Evolutionary conservation across 768 basidiomycete species (phyloP).

Genomic region (Boletellus emodensis): DNA sequence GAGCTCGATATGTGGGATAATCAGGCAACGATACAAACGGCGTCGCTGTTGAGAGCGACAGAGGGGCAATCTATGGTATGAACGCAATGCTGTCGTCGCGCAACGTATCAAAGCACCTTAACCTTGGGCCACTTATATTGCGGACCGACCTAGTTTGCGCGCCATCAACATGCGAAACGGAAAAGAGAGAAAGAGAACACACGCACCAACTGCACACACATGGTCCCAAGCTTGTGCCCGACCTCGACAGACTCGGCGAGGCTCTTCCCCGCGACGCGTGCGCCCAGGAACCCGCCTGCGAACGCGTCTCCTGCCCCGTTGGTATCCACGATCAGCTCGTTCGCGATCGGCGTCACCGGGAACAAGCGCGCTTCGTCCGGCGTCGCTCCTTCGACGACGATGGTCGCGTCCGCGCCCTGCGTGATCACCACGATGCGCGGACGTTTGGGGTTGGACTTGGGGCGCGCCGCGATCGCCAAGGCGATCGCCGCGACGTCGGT

Average conservation of each 20-base stretch:
- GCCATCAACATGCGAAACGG: not conserved
- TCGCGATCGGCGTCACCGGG: constrained; percentile 53
- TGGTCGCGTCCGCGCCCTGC: constrained; percentile 77
- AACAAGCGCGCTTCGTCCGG: constrained; percentile 49
- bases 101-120: constrained; percentile 33
- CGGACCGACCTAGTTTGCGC: constrained; percentile 44
- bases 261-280: constrained; percentile 70
- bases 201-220: constrained; percentile 77
- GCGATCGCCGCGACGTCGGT: constrained; percentile 70
- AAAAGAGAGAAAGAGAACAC: not conserved
- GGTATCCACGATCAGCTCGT: constrained; percentile 83
- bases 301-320: constrained; percentile 99
- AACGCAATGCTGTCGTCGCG: not conserved
- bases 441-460: constrained; percentile 72
- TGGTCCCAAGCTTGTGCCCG: constrained; percentile 82
- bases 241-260: constrained; percentile 74
- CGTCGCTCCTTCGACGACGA: constrained; percentile 62
- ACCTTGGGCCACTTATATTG: constrained; percentile 58
- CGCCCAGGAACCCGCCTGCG: constrained; percentile 93
- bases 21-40: constrained; percentile 23
- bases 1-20: constrained; percentile 25
- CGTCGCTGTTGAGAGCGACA: constrained; percentile 39
- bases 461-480: constrained; percentile 63
- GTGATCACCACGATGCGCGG: constrained; percentile 88
- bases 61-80: constrained; percentile 5